These are phyloP conservation scores for Gossypium ekmanianum DNA, from an alignment of 345 rosid species.

Conservation along the genomic window DNA sequence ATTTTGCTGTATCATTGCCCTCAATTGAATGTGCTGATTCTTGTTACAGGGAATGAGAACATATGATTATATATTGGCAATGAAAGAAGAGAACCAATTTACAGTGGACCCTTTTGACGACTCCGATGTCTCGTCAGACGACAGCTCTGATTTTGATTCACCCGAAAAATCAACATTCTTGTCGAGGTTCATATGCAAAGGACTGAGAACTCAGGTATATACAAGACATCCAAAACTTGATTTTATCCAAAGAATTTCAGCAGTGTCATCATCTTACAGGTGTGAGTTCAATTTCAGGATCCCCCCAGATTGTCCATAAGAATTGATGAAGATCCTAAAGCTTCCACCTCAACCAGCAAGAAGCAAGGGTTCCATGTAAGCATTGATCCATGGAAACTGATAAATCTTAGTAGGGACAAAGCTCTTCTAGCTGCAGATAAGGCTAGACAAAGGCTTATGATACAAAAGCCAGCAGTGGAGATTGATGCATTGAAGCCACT, in stretches of 20 bases:
- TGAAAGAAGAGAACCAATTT: slow-evolving; percentile 80
- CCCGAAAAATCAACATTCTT: slow-evolving; percentile 60
- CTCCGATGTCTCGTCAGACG: slow-evolving; percentile 75
- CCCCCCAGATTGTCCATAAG: slow-evolving; percentile 59
- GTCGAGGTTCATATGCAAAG: slow-evolving; percentile 63
- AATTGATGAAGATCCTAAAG: slow-evolving; percentile 62
- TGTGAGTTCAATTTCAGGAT: slow-evolving; percentile 37
- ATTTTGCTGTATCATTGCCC: too few relatives aligned
- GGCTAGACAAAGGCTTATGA: slow-evolving; percentile 74
- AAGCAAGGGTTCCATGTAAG: slow-evolving; percentile 71
- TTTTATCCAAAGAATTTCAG: slow-evolving; percentile 5
- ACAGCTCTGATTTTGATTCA: slow-evolving; percentile 69
- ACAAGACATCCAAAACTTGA: not conserved
- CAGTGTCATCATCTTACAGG: not conserved
- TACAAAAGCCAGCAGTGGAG: slow-evolving; percentile 37
- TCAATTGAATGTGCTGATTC: not conserved
- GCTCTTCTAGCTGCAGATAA: slow-evolving; percentile 88
- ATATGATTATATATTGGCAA: slow-evolving; percentile 88
- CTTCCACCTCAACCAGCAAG: slow-evolving; percentile 45
- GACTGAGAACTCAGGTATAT: slow-evolving; percentile 53
- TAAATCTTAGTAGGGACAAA: slow-evolving; percentile 75
- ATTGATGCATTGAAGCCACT: slow-evolving; percentile 63
- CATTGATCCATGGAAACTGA: slow-evolving; percentile 86
- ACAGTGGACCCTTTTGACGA: slow-evolving; percentile 70
- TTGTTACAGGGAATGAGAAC: slow-evolving; percentile 85